phyloP scores from a whole-genome alignment of 2,329 filamentous ascomycete species.

The Claviceps spartinae region DNA sequence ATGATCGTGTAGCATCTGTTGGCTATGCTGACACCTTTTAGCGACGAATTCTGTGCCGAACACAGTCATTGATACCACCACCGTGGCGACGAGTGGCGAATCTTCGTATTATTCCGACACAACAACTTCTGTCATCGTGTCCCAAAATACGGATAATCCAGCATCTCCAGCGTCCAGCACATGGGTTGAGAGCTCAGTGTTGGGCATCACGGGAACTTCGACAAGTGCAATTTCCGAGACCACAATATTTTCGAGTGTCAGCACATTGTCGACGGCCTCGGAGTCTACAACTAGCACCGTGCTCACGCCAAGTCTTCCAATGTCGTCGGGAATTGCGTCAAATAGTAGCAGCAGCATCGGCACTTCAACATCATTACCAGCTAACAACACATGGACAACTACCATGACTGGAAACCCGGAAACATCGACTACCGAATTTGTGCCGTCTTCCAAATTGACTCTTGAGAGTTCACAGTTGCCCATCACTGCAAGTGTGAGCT shows the following conservation, averaged over 20 bases:
- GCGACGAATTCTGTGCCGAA: neutral
- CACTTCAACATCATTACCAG: neutral
- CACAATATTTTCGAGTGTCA: neutral
- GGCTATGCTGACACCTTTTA: neutral
- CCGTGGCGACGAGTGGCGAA: neutral
- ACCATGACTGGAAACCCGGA: neutral
- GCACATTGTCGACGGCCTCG: neutral
- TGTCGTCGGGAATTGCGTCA: neutral
- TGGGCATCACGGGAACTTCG: slow-evolving; percentile 4
- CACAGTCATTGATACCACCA: neutral
- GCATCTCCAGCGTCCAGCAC: neutral
- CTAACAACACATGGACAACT: neutral
- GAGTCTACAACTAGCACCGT: neutral
- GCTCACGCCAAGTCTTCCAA: neutral
- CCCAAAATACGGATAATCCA: neutral
- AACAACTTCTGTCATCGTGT: neutral
- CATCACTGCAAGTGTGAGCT: neutral
- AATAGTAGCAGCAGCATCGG: neutral
- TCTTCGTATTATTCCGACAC: neutral
- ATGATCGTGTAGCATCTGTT: neutral
- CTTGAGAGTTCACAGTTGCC: slow-evolving; percentile 3
- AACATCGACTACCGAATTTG: neutral
- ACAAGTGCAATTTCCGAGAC: neutral
- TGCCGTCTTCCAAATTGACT: neutral
- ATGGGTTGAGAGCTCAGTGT: slow-evolving; percentile 3